phyloP scores from a whole-genome alignment of 2,329 filamentous ascomycete species.

The Colletotrichum horii region DNA sequence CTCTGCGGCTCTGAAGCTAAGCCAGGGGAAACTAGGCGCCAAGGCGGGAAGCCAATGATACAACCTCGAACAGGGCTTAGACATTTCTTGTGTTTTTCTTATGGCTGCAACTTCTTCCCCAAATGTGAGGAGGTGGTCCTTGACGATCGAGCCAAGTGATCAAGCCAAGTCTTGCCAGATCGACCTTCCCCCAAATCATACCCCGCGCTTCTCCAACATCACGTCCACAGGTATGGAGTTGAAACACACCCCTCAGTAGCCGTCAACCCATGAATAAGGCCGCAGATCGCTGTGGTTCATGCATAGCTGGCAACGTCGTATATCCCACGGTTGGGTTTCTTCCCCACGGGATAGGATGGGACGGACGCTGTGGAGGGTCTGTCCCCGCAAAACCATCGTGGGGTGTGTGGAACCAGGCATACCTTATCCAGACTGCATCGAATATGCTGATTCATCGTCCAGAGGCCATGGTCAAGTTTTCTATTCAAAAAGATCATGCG shows the following conservation, averaged over 20 bases:
- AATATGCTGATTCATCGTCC: neutral
- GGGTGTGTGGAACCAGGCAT: neutral
- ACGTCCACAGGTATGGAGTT: neutral
- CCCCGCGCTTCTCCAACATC: neutral
- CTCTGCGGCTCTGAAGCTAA: neutral
- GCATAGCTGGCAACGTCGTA: neutral
- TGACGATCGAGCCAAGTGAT: neutral
- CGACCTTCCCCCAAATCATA: neutral
- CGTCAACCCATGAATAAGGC: neutral
- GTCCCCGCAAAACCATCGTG: neutral
- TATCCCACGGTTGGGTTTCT: neutral
- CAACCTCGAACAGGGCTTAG: neutral
- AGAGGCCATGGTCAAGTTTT: neutral
- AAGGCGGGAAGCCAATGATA: neutral
- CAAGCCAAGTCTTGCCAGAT: neutral
- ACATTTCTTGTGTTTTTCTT: neutral
- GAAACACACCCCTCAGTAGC: neutral
- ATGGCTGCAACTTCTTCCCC: neutral
- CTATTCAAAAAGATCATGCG: neutral
- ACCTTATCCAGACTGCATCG: neutral
- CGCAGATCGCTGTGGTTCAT: neutral
- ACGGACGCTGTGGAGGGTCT: neutral
- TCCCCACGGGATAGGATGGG: neutral
- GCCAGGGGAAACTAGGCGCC: neutral
- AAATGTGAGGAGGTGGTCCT: neutral